Evolutionary conservation across 2,329 filamentous ascomycete genomes (phyloP).

Genomic region (Colletotrichum sp.): DNA sequence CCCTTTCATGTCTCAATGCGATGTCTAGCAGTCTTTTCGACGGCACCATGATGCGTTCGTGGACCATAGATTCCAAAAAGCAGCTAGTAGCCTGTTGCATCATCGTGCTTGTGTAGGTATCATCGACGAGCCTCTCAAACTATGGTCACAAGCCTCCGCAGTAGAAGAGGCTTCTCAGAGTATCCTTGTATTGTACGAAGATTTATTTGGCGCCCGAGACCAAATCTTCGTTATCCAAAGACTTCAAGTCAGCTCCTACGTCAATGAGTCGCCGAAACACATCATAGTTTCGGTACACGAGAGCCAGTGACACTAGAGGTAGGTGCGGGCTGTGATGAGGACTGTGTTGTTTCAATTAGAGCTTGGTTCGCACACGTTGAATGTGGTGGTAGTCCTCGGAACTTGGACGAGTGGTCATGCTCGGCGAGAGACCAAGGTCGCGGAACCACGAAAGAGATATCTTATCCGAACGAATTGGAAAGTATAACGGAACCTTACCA

Average conservation of each 20-base stretch:
- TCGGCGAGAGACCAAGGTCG: not conserved
- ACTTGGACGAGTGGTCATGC: not conserved
- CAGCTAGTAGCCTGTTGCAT: not conserved
- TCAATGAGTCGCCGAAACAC: not conserved
- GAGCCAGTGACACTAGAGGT: not conserved
- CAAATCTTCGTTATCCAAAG: not conserved
- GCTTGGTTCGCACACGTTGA: not conserved
- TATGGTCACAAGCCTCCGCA: not conserved
- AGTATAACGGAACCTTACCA: not conserved
- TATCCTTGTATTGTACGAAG: accelerated
- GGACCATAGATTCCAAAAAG: accelerated
- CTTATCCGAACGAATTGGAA: not conserved
- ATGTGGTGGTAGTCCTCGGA: not conserved
- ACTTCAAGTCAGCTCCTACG: not conserved
- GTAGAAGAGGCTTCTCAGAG: not conserved
- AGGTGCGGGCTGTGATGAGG: not conserved
- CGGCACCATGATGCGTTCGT: not conserved
- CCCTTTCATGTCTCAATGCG: not conserved
- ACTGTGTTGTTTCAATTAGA: accelerated
- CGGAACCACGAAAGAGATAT: not conserved
- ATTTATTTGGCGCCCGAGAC: accelerated
- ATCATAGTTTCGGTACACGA: not conserved
- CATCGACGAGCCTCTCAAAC: not conserved
- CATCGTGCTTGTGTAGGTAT: accelerated
- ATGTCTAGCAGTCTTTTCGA: not conserved